phyloP scores from a whole-genome alignment of 1,284 basidiomycete genomes.

The Grifola frondosa region DNA sequence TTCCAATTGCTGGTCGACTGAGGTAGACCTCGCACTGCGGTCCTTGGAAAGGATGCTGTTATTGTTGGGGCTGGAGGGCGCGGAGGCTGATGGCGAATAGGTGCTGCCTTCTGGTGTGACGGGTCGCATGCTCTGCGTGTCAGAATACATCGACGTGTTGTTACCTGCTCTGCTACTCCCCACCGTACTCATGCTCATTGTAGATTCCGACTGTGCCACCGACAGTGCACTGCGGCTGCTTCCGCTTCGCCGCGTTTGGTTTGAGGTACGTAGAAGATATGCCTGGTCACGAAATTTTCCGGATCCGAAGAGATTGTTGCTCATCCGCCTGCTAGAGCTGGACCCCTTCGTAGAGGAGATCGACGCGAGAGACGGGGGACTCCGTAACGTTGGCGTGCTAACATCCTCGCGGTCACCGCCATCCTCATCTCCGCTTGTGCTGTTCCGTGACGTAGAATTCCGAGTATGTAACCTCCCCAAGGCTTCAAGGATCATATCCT shows the following conservation, averaged over 20 bases:
- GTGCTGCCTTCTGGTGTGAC: slow-evolving; percentile 51
- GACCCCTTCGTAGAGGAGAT: slow-evolving; percentile 30
- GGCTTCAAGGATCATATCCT: slow-evolving; percentile 77
- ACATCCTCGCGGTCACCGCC: slow-evolving; percentile 34
- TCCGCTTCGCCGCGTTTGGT: slow-evolving; percentile 41
- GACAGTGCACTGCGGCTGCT: slow-evolving; percentile 50
- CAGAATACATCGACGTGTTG: slow-evolving; percentile 43
- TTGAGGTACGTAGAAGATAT: slow-evolving; percentile 59
- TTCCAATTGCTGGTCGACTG: slow-evolving; percentile 26
- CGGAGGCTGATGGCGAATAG: slow-evolving; percentile 33
- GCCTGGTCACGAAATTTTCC: slow-evolving; percentile 70
- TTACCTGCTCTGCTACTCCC: slow-evolving; percentile 33
- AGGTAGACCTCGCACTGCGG: slow-evolving; percentile 23
- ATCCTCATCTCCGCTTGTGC: slow-evolving; percentile 12
- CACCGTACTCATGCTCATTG: slow-evolving; percentile 36
- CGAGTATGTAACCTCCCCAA: slow-evolving; percentile 55
- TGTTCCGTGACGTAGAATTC: slow-evolving; percentile 15
- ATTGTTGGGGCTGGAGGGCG: slow-evolving; percentile 52
- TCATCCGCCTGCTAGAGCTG: slow-evolving; percentile 62
- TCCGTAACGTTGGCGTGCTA: slow-evolving; percentile 36
- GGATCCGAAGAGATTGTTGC: slow-evolving; percentile 83
- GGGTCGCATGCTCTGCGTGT: slow-evolving; percentile 44
- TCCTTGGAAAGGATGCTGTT: slow-evolving; percentile 26
- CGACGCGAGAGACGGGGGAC: slow-evolving; percentile 45
- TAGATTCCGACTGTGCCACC: slow-evolving; percentile 50